Evolutionary conservation across 2,329 filamentous ascomycete genomes (phyloP).

Genomic region (Talaromyces sp.): DNA sequence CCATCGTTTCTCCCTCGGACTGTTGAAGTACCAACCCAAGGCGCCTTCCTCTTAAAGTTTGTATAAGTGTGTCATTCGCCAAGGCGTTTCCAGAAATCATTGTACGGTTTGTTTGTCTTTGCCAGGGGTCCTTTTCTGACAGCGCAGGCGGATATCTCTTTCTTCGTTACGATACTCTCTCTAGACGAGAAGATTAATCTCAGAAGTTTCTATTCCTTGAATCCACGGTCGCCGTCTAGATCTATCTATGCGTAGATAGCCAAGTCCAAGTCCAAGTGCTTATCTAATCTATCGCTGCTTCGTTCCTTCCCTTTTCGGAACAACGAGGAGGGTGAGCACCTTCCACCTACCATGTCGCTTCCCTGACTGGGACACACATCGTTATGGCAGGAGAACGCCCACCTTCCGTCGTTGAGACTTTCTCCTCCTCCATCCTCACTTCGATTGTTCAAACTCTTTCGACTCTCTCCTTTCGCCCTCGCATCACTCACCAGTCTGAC

Average conservation of each 20-base stretch:
- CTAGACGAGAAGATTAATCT: neutral
- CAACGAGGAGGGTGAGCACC: neutral
- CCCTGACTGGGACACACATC: neutral
- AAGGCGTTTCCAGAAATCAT: neutral
- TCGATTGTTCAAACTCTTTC: neutral
- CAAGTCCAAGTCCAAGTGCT: neutral
- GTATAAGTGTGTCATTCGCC: neutral
- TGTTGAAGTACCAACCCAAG: neutral
- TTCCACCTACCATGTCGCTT: neutral
- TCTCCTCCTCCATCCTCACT: neutral
- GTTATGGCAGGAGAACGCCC: neutral
- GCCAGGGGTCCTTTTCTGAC: neutral
- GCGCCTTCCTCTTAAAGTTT: conserved; percentile 8
- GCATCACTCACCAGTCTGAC: conserved; percentile 3
- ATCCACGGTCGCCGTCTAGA: neutral
- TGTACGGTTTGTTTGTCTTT: neutral
- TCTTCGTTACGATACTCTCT: neutral
- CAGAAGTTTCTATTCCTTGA: neutral
- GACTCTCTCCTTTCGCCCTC: neutral
- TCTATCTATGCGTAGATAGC: neutral
- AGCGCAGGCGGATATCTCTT: neutral
- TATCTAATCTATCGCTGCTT: neutral
- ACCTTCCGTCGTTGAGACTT: neutral
- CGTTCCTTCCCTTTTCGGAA: neutral
- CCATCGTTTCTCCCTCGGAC: conserved; percentile 11